Base-by-base conservation (phyloP, 2,329 filamentous ascomycete genomes). In the Aspergillus sp. region DNA sequence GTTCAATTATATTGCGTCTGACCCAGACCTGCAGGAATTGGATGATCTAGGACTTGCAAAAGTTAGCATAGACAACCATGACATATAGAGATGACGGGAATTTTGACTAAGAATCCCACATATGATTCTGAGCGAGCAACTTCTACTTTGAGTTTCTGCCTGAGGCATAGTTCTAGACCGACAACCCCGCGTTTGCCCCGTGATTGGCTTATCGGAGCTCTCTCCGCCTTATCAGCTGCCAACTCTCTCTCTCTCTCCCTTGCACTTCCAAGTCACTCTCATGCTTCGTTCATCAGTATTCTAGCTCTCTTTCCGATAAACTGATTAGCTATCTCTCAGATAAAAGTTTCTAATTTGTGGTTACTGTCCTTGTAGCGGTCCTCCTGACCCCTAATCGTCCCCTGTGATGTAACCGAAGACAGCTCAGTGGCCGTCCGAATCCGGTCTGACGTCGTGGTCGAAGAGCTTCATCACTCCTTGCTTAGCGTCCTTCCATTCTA, bases 1-100 rank as follows among this genome's bases (percentile, higher is more conserved):
- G 95, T 88, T 91, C 77, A 99, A 99, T 71, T 85, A 74, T 61
- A 67, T 82, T 47, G 63, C 61, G 28, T 62, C 56, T 32, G 51
- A 61, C 48, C 48, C 58, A 15, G 55, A 17, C 5, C 12, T 49
- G 12, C 52, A 57, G 21, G 54, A 56, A 15, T 38, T 58, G n/a
- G 39, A 55, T 36, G 43, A 45, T 36, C 43, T 58, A 39, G 57
- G 52, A 12, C 10, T 60, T 21, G 38, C 52, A 23, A 36, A 36
- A 19, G 45, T 60, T 36, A 45, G 23, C 47, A 50, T 56, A 55
- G 53, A 55, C 9, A 41, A 55, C 10, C 15, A 17, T 45, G 8
- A 28, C 47, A 47, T 30, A 47, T 47, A 28, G 41, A 55, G 2
- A 21, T 32, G 5, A 43, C n/a, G 39, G 19, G 23, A 17, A 32